These are phyloP conservation scores for Lizonia empirigonia DNA, from an alignment of 2,329 filamentous ascomycete species.

Conservation along the genomic window DNA sequence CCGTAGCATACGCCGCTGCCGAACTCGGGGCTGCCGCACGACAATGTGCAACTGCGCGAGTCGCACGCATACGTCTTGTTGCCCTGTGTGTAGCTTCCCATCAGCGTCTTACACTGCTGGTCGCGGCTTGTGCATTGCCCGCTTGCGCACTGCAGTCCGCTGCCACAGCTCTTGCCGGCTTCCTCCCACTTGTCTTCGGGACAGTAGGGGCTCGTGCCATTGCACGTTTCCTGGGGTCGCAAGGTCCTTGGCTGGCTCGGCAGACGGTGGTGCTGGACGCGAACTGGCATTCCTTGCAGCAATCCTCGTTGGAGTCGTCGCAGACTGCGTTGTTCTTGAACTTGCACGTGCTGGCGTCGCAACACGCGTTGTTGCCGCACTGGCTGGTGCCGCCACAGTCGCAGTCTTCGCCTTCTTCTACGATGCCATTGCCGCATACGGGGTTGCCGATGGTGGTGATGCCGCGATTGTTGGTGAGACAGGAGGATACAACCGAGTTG, in stretches of 20 bases:
- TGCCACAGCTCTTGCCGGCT: slow-evolving; percentile 75
- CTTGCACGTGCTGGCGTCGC: slow-evolving; percentile 83
- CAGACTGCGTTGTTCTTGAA: slow-evolving; percentile 79
- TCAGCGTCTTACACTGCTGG: slow-evolving; percentile 82
- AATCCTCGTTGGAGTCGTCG: slow-evolving; percentile 83
- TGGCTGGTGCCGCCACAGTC: slow-evolving; percentile 81
- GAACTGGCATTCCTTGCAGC: slow-evolving; percentile 75
- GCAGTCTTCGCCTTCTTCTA: slow-evolving; percentile 91
- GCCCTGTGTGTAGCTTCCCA: slow-evolving; percentile 73
- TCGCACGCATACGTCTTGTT: slow-evolving; percentile 85
- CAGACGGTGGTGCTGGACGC: slow-evolving; percentile 74
- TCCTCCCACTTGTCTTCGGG: slow-evolving; percentile 71
- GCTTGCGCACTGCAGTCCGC: slow-evolving; percentile 77
- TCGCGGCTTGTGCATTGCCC: slow-evolving; percentile 95
- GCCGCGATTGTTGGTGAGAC: slow-evolving; percentile 83
- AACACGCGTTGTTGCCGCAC: slow-evolving; percentile 80
- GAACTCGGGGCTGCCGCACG: slow-evolving; percentile 74
- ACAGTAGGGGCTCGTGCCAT: slow-evolving; percentile 73
- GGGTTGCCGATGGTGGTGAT: slow-evolving; percentile 80
- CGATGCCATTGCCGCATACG: slow-evolving; percentile 95
- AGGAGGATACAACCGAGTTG: slow-evolving; percentile 75
- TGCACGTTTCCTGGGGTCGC: slow-evolving; percentile 87
- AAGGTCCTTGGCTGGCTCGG: slow-evolving; percentile 76
- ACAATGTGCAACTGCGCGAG: slow-evolving; percentile 72
- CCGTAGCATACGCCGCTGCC: slow-evolving; percentile 70